Conservation (phyloP, 345 rosid species). For the Erysimum cheiranthoides region DNA sequence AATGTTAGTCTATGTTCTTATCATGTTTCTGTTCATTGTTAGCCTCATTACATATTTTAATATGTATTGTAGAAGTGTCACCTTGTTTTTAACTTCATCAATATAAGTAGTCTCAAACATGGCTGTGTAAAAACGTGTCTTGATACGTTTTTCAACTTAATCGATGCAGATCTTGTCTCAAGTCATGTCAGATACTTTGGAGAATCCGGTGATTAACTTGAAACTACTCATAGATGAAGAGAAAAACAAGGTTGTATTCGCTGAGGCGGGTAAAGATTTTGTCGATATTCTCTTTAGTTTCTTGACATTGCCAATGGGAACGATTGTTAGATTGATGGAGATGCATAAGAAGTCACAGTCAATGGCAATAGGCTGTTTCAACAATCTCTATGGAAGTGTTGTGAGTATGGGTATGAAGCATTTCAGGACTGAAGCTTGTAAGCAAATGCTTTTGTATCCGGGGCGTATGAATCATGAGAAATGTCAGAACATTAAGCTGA, state of each 20-base stretch:
- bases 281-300: constrained; percentile 11
- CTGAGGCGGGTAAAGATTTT: constrained; percentile 16
- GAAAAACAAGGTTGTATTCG: constrained; percentile 4
- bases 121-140: not conserved
- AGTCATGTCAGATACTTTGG: not conserved
- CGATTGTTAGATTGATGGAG: constrained; percentile 1
- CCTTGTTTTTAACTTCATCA: not conserved
- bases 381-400: constrained; percentile 3
- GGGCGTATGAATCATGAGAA: constrained; percentile 10
- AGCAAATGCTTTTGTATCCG: constrained; percentile 16
- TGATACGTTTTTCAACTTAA: not conserved
- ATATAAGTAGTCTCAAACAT: not conserved
- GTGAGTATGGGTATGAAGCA: not conserved
- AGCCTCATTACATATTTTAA: not conserved
- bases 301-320: not conserved
- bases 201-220: not conserved
- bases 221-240: constrained; percentile 2
- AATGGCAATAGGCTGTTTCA: constrained; percentile 1
- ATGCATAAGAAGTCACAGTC: not conserved
- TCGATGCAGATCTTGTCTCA: not conserved
- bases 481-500: not conserved
- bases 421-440: constrained; percentile 19
- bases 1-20: not conserved
- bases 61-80: not conserved
- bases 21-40: not conserved